Base-by-base conservation (phyloP, 75 land plant species). In the Cupressus sempervirens region DNA sequence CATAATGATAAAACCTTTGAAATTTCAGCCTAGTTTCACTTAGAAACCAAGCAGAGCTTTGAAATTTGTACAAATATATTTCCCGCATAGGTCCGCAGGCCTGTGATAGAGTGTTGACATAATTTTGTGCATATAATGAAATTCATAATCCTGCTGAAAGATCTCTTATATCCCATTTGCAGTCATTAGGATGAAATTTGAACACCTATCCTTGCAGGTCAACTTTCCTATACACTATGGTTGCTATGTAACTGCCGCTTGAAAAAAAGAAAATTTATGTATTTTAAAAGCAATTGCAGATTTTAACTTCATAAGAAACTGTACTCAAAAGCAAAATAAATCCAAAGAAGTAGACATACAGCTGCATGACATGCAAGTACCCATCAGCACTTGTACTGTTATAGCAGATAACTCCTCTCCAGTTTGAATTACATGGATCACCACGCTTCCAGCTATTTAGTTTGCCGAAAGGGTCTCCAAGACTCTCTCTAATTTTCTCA, bases 391-490 rank as follows among this genome's bases (percentile, higher is more conserved):
- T 2, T 34, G 85, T 7, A 23, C 50, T 35, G 65, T 80, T 29
- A 43, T 38, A 32, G 80, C 96, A 95, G 3, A 88, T 1, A n/a
- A 95, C 84, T n/a, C 94, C 96, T 18, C 83, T 92, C 96, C 96
- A 95, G 18, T 85, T 86, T 36, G 84, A 77, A 23, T 45, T 79
- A 53, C 96, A 95, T 12, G 96, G 96, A 85, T 95, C 96, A 26
- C 89, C 92, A 13, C 81, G 84, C 18, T 67, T 76, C 96, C 96
- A 94, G 70, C 86, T 87, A 30, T 74, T 80, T 43, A 94, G 89
- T 23, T 90, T 32, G 12, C 76, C 83, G 84, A 83, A 58, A 20
- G 89, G 88, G 86, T 94, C 96, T 53, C 1, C 77, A 9, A 93
- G 76, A 16, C 80, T 58, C 12, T 34, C 84, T 81, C 50, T 89